Conservation (phyloP, 2,329 filamentous ascomycete species). For the Colletotrichum coccodes region DNA sequence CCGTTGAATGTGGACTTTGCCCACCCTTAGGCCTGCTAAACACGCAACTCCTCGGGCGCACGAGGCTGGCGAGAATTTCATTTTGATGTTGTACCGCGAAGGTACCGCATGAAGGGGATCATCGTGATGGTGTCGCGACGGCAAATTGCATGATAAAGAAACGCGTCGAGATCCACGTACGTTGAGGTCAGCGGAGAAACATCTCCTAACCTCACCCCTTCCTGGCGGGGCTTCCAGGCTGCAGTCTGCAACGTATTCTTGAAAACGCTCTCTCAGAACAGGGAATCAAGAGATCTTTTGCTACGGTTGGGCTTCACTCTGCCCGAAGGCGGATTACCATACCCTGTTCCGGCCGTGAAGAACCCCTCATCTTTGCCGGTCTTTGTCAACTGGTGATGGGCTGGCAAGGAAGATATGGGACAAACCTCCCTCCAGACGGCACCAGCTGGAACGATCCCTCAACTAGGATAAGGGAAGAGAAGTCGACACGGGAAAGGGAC, state of each 20-base stretch:
- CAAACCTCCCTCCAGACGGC: neutral
- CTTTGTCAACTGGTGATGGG: conserved; percentile 23
- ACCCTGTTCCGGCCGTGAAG: neutral
- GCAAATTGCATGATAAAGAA: neutral
- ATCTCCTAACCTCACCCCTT: neutral
- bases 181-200: neutral
- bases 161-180: neutral
- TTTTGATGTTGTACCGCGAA: neutral
- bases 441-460: neutral
- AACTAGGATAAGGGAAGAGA: neutral
- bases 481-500: too few species aligned
- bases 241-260: neutral
- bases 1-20: conserved; percentile 25
- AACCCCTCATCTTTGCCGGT: neutral
- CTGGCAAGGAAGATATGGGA: neutral
- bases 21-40: conserved; percentile 4
- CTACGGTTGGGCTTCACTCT: neutral
- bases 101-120: neutral
- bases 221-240: too few species aligned
- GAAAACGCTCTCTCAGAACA: neutral
- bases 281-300: neutral
- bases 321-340: neutral
- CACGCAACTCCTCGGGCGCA: neutral
- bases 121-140: neutral
- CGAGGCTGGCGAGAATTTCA: neutral